Evolutionary conservation across 202 grass and related monocot genomes (phyloP).

Genomic region (Tripidium arundinaceum): DNA sequence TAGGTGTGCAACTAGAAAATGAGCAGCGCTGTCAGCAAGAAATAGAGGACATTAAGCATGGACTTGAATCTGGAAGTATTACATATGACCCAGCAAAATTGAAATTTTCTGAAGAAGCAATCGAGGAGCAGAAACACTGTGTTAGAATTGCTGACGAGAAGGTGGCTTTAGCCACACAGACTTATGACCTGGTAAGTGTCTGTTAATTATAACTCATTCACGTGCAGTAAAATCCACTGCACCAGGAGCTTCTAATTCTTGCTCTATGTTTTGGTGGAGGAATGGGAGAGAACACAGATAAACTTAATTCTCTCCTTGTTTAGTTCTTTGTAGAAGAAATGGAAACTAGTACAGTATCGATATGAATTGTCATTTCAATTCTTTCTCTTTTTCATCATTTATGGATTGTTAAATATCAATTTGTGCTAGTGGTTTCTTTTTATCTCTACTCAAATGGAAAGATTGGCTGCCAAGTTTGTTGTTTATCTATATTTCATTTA

Average conservation of each 20-base stretch:
- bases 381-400: not conserved
- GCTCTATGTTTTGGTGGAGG: not conserved
- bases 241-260: not conserved
- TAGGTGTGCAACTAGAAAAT: conserved; percentile 83
- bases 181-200: conserved; percentile 94
- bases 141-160: conserved; percentile 99
- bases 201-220: not conserved
- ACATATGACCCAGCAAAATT: conserved; percentile 65
- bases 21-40: conserved; percentile 93
- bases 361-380: not conserved
- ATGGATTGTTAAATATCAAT: not conserved
- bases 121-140: conserved; percentile 90
- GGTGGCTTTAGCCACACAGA: conserved; percentile 92
- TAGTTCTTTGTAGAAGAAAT: conserved; percentile 9
- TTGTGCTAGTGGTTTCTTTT: not conserved
- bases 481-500: not conserved
- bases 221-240: not conserved
- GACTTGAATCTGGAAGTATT: conserved; percentile 76
- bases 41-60: conserved; percentile 80
- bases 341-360: not conserved
- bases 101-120: conserved; percentile 88
- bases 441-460: not conserved
- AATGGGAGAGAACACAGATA: too few species aligned
- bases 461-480: too few species aligned
- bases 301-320: conserved; percentile 15